Percentiles rank a stretch among this genome's conserved stretches.
These are phyloP conservation scores for Luffa aegyptiaca DNA, from an alignment of 306 rosid genomes.

Conservation along the genomic window DNA sequence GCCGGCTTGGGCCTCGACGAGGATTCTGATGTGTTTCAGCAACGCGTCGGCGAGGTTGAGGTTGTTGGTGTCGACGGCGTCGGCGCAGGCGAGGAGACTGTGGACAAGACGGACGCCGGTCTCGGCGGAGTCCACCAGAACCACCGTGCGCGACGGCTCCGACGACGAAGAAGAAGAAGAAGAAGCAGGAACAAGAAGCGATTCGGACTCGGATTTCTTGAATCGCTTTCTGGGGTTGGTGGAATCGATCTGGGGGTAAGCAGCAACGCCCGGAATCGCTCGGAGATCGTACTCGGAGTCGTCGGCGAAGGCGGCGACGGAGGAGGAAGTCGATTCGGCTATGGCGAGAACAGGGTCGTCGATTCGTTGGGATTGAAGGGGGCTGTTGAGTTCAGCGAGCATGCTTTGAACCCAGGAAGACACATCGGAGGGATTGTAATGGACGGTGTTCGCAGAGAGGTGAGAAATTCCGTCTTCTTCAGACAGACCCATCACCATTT, in stretches of 20 bases:
- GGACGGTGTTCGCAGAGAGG: conserved; percentile 52
- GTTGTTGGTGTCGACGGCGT: conserved; percentile 57
- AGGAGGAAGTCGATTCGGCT: background rate
- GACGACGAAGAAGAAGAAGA: background rate
- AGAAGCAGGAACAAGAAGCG: background rate
- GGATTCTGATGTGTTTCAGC: conserved; percentile 41
- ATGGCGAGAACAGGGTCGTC: conserved; percentile 17
- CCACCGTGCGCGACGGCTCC: conserved; percentile 47
- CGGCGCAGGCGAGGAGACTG: conserved; percentile 72
- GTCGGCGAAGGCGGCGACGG: conserved; percentile 27
- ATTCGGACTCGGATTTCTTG: conserved; percentile 16
- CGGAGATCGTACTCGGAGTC: conserved; percentile 75
- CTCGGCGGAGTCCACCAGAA: conserved; percentile 56
- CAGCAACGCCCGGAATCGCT: conserved; percentile 72
- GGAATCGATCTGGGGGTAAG: conserved; percentile 11
- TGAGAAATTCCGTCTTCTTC: conserved; percentile 60
- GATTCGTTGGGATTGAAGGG: conserved; percentile 14
- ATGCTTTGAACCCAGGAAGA: conserved; percentile 73
- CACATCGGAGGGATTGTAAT: conserved; percentile 75
- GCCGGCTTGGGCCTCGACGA: conserved; percentile 58
- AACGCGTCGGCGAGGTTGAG: conserved; percentile 50
- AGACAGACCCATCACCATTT: conserved; percentile 62
- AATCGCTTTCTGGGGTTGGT: conserved; percentile 24
- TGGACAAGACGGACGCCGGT: conserved; percentile 77
- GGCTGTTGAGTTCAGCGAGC: conserved; percentile 51